Evolutionary conservation across 106 monocot genomes (phyloP), one percentile per base, ranked within the genome.

Genomic region (Xerophyta viscosa): DNA sequence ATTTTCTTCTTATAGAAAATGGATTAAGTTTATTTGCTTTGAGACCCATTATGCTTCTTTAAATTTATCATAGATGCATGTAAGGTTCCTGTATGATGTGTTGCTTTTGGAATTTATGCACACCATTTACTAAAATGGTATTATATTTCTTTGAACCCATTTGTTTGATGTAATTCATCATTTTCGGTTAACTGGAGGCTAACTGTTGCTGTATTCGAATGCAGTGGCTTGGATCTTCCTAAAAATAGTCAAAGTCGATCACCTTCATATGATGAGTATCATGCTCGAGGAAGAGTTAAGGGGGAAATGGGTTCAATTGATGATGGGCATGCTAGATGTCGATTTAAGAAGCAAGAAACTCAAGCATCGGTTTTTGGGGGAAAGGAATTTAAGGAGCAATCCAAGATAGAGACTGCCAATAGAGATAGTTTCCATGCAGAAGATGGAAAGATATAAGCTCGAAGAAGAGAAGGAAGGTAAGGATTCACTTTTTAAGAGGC

Each of bases 231-330:
- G 29, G 66, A 49, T 23, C 31, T 41, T 20, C n/a, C 29, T 47
- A 72, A 73, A 25, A 69, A 48, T 24, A 46, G 6, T 9, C 46
- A 5, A 9, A 58, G 67, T 20, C 24, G 46, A 27, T 80, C 69
- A 46, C 51, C 57, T 18, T 49, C 58, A 18, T 66, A 72, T 48
- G 81, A 67, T 42, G 20, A 44, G 15, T 72, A 76, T 54, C 58
- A 77, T 76, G 73, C 57, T 43, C 66, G 75, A 33, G 69, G 56
- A 61, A 80, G 27, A 45, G 48, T 57, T 23, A 27, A 4, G 26
- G 58, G 24, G 57, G 75, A 57, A 57, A 67, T n/a, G 14, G 25
- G 46, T n/a, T n/a, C n/a, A n/a, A n/a, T n/a, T 21, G 58, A 54
- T 30, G 25, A 27, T 45, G 31, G 11, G 2, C 37, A 50, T 29